These are phyloP conservation scores for Rhizodiscina lignyota DNA, from an alignment of 495 filamentous ascomycete species.

Conservation along the genomic window DNA sequence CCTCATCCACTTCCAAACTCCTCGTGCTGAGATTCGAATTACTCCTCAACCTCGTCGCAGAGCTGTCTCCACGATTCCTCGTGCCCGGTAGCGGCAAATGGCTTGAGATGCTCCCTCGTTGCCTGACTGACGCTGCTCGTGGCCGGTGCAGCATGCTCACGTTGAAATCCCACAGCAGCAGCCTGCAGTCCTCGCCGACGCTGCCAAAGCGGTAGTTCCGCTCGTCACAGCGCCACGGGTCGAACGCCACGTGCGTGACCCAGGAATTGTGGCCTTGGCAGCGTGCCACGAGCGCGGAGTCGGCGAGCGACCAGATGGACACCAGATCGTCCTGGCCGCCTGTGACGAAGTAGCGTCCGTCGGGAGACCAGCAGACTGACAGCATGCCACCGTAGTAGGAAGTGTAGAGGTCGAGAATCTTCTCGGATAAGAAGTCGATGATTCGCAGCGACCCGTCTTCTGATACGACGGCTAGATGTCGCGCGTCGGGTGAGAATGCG, in stretches of 20 bases:
- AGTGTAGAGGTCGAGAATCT: conserved; percentile 46
- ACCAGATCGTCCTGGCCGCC: conserved; percentile 93
- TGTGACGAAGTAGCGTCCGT: conserved; percentile 88
- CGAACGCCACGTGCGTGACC: conserved; percentile 86
- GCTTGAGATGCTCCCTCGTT: conserved; percentile 40
- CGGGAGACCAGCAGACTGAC: conserved; percentile 93
- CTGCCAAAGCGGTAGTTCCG: conserved; percentile 88
- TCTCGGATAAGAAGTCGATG: conserved; percentile 80
- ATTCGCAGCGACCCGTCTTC: conserved; percentile 84
- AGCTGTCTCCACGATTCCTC: conserved; percentile 12
- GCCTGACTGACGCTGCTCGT: conserved; percentile 45
- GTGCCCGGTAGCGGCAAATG: conserved; percentile 1
- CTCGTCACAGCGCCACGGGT: conserved; percentile 92
- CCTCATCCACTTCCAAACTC: conserved; percentile 23
- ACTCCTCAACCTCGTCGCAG: conserved; percentile 43
- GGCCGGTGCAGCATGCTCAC: conserved; percentile 91
- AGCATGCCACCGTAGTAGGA: conserved; percentile 86
- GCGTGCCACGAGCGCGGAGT: conserved; percentile 70
- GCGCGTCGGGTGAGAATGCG: conserved; percentile 71
- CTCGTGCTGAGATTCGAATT: conserved; percentile 40
- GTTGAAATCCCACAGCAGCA: conserved; percentile 93
- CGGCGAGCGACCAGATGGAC: conserved; percentile 80
- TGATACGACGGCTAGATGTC: conserved; percentile 78
- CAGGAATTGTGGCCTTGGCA: conserved; percentile 91
- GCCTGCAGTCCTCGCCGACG: conserved; percentile 80